These are phyloP conservation scores for Aurantiochytrium sp. DNA, from an alignment of 108 stramenopile genomes.

Conservation along the genomic window DNA sequence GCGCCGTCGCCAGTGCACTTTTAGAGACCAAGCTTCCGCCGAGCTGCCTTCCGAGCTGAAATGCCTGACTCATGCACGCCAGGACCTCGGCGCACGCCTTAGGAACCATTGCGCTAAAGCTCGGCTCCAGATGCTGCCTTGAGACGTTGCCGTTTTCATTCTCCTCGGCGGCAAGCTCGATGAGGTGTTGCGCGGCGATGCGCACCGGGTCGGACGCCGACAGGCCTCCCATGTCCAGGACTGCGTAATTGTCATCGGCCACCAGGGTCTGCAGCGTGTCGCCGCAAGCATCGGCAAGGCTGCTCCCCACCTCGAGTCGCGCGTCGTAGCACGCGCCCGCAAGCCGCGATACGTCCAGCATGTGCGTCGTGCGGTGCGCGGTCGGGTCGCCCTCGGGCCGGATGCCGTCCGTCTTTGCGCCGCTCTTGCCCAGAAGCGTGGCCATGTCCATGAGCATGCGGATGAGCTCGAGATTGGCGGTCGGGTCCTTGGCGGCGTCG, in stretches of 20 bases:
- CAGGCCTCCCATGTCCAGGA: neutral
- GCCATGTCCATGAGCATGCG: neutral
- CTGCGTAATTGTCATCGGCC: neutral
- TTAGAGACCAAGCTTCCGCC: neutral
- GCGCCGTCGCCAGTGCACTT: too few relatives aligned
- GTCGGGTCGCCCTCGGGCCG: neutral
- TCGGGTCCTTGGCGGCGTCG: neutral
- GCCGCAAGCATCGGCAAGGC: neutral
- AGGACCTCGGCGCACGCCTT: neutral
- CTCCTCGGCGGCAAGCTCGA: neutral
- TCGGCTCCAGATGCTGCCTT: neutral
- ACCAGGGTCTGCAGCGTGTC: neutral
- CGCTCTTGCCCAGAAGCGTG: neutral
- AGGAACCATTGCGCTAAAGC: neutral
- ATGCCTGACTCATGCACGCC: neutral
- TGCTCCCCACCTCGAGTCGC: neutral
- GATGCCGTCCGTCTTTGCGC: neutral
- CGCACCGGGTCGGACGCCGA: neutral
- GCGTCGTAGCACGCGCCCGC: neutral
- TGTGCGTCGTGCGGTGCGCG: neutral
- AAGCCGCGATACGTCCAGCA: neutral
- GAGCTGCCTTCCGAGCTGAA: neutral
- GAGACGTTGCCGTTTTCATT: neutral
- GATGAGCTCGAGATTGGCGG: neutral
- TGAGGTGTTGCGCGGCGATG: neutral